Conservation (phyloP, 2,329 filamentous ascomycete species). For the Curvularia verruculosa region DNA sequence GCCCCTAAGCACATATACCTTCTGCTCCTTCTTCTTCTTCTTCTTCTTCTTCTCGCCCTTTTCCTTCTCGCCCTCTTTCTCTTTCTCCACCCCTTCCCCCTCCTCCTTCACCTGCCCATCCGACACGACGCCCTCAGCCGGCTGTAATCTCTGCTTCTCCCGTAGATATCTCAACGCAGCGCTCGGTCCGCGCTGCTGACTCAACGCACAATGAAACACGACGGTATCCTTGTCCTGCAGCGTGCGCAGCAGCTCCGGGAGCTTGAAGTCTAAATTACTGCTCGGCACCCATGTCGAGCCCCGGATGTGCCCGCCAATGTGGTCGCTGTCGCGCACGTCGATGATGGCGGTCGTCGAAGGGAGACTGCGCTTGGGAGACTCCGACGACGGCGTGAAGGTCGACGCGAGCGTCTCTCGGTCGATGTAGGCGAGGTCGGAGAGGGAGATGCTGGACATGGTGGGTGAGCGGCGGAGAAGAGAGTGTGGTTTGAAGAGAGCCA, state of each 20-base stretch:
- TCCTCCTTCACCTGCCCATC: constrained; percentile 25
- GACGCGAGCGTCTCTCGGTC: constrained; percentile 68
- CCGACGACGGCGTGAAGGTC: constrained; percentile 51
- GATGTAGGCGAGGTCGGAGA: constrained; percentile 70
- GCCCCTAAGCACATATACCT: constrained; percentile 78
- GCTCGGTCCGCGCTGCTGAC: constrained; percentile 85
- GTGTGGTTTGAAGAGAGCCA: neutral
- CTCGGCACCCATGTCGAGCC: constrained; percentile 78
- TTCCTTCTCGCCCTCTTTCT: constrained; percentile 20
- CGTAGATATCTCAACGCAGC: constrained; percentile 82
- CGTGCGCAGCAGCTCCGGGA: constrained; percentile 81
- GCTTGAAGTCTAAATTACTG: constrained; percentile 71
- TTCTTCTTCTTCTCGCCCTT: constrained; percentile 24
- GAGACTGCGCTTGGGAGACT: constrained; percentile 67
- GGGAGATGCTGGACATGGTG: constrained; percentile 55
- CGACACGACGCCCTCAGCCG: constrained; percentile 22
- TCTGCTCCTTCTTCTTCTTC: constrained; percentile 59
- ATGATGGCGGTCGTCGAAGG: constrained; percentile 68
- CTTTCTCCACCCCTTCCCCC: constrained; percentile 26
- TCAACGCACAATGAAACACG: constrained; percentile 92
- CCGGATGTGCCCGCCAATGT: constrained; percentile 88
- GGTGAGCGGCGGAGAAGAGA: neutral
- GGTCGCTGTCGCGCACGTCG: constrained; percentile 89
- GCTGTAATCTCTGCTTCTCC: constrained; percentile 64
- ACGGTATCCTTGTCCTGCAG: constrained; percentile 80